Evolutionary conservation across 257 asterid genomes (phyloP), one percentile per base, ranked within the genome.

Genomic region (Rauvolfia tetraphylla): DNA sequence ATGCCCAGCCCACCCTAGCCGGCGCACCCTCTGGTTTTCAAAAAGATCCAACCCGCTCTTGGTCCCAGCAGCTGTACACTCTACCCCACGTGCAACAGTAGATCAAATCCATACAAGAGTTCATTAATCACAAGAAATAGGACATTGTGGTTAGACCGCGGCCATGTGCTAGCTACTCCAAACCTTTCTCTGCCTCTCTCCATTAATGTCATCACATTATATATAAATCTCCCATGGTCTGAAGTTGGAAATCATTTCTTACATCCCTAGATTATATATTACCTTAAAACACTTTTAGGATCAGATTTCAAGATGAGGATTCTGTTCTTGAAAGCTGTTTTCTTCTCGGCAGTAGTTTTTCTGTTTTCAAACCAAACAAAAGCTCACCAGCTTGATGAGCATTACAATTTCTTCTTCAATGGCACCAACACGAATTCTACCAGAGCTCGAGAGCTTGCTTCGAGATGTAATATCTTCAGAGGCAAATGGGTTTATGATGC

Each of bases 401-500:
- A 44, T 25, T 10, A 18, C 14, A 14, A 73, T 31, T 39, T 49
- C 53, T 71, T 71, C 85, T 79, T 25, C 77, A 84, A 84, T 51
- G 75, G 34, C 74, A 79, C 78, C 81, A 67, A 68, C 71, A 14
- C 82, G 82, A 69, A 38, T 25, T 51, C 71, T 10, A 22, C 25
- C 31, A 74, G 68, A 42, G 83, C 70, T 20, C 78, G 88, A 75
- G 81, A 76, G 72, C 87, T 77, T 51, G 87, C 80, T 69, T 78
- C 83, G 0, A 54, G 88, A 1, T 95, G 99, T 86, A 90, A 92
- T 69, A 51, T 92, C 20, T 95, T 85, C 81, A 80, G 80, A 31
- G 99, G 99, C 0, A 86, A 86, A 79, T 95, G 99, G 99, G 97
- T 92, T 0, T 88, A 87, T 73, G 99, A 95, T 78, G 81, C 93